phyloP scores from a whole-genome alignment of 768 basidiomycete species.

The Calocera viscosa region DNA sequence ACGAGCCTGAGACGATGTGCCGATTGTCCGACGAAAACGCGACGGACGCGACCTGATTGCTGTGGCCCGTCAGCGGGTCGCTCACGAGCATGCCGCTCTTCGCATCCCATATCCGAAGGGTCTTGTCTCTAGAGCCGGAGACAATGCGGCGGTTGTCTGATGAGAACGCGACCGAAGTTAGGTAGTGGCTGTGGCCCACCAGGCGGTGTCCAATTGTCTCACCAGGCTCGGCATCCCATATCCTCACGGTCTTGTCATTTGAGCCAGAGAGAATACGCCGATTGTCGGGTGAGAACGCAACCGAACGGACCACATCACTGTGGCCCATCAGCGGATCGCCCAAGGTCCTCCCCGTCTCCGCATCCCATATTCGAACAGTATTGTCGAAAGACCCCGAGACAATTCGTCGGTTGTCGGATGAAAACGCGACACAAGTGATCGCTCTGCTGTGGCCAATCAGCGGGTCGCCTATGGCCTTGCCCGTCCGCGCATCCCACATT shows the following conservation, averaged over 20 bases:
- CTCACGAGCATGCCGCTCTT: neutral
- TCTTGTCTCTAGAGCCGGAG: constrained; percentile 12
- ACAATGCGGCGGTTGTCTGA: constrained; percentile 9
- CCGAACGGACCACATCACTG: constrained; percentile 35
- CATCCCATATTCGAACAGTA: constrained; percentile 9
- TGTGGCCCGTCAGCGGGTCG: constrained; percentile 8
- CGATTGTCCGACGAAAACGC: constrained; percentile 11
- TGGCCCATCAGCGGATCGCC: constrained; percentile 20
- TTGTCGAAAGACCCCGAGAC: neutral
- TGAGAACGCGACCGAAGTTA: constrained; percentile 10
- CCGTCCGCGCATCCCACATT: neutral
- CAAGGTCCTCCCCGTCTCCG: neutral
- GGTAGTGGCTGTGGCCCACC: neutral
- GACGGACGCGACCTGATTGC: constrained; percentile 3
- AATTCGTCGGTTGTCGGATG: no score
- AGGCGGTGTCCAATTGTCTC: neutral
- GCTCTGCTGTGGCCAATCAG: neutral
- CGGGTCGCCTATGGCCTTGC: neutral
- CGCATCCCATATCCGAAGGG: constrained; percentile 13
- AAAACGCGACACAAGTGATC: no score
- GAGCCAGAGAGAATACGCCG: constrained; percentile 32
- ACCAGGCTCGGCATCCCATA: constrained; percentile 27
- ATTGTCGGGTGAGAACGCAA: constrained; percentile 35
- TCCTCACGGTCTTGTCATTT: constrained; percentile 32
- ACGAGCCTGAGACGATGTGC: constrained; percentile 9